Percentiles rank a stretch among this genome's conserved stretches.
These are phyloP conservation scores for Termitomyces sp. DNA, from an alignment of 768 basidiomycete genomes.

Conservation along the genomic window DNA sequence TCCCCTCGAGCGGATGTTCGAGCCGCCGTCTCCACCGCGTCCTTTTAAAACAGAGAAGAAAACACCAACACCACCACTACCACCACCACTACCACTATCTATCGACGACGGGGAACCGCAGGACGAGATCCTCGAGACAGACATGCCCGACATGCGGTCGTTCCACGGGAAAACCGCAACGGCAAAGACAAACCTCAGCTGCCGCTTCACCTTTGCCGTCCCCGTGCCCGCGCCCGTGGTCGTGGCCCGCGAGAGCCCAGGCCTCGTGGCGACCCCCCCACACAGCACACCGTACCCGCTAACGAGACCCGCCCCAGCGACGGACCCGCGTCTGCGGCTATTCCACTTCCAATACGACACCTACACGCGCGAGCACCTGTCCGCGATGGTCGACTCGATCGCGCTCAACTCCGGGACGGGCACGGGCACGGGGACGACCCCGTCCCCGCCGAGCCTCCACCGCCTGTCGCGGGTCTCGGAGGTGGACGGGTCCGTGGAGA, in stretches of 20 bases:
- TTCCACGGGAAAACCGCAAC: constrained; percentile 27
- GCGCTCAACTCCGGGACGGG: constrained; percentile 66
- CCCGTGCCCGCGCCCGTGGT: constrained; percentile 36
- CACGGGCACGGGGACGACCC: constrained; percentile 40
- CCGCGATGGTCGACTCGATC: constrained; percentile 91
- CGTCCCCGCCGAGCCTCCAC: constrained; percentile 40
- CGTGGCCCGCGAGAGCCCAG: too few relatives aligned
- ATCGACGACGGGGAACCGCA: constrained; percentile 5
- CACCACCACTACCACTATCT: too few relatives aligned
- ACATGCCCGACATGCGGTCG: constrained; percentile 42
- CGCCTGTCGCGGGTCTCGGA: constrained; percentile 46
- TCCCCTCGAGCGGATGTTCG: constrained; percentile 87
- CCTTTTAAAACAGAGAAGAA: not conserved
- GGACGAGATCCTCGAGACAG: constrained; percentile 44
- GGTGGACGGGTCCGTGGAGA: constrained; percentile 29
- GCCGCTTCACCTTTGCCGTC: constrained; percentile 73
- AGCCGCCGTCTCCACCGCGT: constrained; percentile 87
- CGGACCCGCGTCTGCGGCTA: constrained; percentile 74
- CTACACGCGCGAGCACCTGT: constrained; percentile 90
- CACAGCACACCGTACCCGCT: constrained; percentile 52
- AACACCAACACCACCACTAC: too few relatives aligned
- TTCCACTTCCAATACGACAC: constrained; percentile 97
- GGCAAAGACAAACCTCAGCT: constrained; percentile 38
- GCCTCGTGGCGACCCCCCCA: constrained; percentile 17
- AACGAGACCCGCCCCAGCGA: constrained; percentile 29